Percentiles rank a stretch among this genome's conserved stretches.
phyloP scores from a whole-genome alignment of 306 rosid species.

The Vicia faba region DNA sequence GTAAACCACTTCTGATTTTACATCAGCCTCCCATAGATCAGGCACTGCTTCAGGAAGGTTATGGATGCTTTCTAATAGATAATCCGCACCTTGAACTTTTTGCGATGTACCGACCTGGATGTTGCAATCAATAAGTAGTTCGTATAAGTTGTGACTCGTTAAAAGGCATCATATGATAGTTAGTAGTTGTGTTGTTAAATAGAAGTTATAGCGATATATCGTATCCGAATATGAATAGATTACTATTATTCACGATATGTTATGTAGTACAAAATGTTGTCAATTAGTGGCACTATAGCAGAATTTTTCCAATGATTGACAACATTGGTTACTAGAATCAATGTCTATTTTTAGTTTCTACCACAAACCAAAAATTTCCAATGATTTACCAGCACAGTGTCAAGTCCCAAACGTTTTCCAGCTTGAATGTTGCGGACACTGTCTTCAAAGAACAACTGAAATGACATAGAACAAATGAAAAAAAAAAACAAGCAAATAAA shows the following conservation, averaged over 20 bases:
- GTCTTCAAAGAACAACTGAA: slow-evolving; percentile 51
- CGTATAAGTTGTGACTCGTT: neutral
- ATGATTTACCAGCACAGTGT: slow-evolving; percentile 79
- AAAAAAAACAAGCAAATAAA: neutral
- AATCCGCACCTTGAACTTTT: slow-evolving; percentile 78
- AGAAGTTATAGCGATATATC: neutral
- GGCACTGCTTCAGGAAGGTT: slow-evolving; percentile 73
- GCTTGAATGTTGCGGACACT: slow-evolving; percentile 76
- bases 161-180: neutral
- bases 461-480: neutral
- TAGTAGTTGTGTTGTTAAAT: neutral
- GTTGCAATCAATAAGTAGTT: neutral
- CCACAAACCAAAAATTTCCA: neutral
- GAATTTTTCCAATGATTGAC: neutral
- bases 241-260: neutral
- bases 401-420: slow-evolving; percentile 77
- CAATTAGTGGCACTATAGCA: neutral
- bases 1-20: slow-evolving; percentile 58
- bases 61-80: slow-evolving; percentile 79
- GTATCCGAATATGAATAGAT: neutral
- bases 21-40: slow-evolving; percentile 72
- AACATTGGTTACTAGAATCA: neutral
- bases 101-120: slow-evolving; percentile 73
- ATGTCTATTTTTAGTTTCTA: neutral
- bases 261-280: neutral